A percentile compares a stretch with the other conserved stretches of the same genome.
phyloP scores from a whole-genome alignment of 495 filamentous ascomycete species.

The Cercophora newfieldiana region DNA sequence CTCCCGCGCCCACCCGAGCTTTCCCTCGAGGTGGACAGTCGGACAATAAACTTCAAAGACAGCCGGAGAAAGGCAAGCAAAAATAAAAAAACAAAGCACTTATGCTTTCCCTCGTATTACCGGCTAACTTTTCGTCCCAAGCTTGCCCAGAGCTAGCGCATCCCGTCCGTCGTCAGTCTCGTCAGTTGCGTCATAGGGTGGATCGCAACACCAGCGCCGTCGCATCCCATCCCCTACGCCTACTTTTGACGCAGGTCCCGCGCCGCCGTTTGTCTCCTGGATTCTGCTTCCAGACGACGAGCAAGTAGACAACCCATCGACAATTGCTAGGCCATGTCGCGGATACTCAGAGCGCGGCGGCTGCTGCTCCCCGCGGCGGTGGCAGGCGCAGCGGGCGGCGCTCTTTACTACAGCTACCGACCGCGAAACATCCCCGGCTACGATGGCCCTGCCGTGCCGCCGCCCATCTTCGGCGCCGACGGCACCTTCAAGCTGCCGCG shows the following conservation, averaged over 20 bases:
- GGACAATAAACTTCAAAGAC: not conserved
- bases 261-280: not conserved
- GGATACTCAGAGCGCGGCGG: conserved; percentile 31
- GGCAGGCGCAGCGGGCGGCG: conserved; percentile 47
- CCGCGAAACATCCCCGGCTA: conserved; percentile 84
- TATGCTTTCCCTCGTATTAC: not conserved
- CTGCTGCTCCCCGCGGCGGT: conserved; percentile 41
- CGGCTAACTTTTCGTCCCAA: not conserved
- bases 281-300: not conserved
- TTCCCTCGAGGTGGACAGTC: too few relatives aligned
- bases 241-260: not conserved
- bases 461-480: conserved; percentile 74
- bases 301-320: too few relatives aligned
- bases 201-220: not conserved
- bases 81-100: not conserved
- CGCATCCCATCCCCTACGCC: not conserved
- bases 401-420: conserved; percentile 76
- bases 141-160: not conserved
- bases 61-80: not conserved
- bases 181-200: conserved; percentile 1
- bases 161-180: not conserved
- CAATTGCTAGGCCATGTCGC: conserved; percentile 5
- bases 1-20: too few relatives aligned
- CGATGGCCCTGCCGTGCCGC: conserved; percentile 75
- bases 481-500: conserved; percentile 77